Conservation (phyloP, 2,329 filamentous ascomycete genomes). For the Xylariales sp. region DNA sequence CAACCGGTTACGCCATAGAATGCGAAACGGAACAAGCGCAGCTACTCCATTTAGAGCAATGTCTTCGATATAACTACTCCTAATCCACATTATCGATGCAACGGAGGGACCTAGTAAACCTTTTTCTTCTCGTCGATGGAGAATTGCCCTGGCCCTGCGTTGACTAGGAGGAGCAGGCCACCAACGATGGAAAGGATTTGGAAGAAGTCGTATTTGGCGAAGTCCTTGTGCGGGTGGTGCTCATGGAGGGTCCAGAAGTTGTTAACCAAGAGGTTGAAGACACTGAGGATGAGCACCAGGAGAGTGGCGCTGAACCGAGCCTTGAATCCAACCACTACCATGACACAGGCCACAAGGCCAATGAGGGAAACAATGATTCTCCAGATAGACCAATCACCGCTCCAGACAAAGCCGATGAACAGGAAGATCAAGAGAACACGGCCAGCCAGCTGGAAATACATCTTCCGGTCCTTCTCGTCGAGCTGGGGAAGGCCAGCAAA, state of each 20-base stretch:
- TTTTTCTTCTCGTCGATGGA: conserved; percentile 99
- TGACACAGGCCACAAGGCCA: conserved; percentile 87
- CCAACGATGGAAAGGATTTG: conserved; percentile 98
- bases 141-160: conserved; percentile 96
- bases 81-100: too few species aligned
- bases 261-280: conserved; percentile 97
- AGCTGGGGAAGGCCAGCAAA: conserved; percentile 90
- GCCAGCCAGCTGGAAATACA: conserved; percentile 99
- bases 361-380: conserved; percentile 78
- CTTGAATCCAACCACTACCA: conserved; percentile 99
- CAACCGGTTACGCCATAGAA: too few species aligned
- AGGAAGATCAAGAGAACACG: conserved; percentile 95
- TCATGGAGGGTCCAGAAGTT: conserved; percentile 99
- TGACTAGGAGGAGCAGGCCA: conserved; percentile 91
- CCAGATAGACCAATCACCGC: conserved; percentile 87
- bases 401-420: conserved; percentile 94
- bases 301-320: conserved; percentile 98
- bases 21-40: too few species aligned
- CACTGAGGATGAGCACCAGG: conserved; percentile 87
- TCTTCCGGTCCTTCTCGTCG: conserved; percentile 99
- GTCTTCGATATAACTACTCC: too few species aligned
- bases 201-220: conserved; percentile 99
- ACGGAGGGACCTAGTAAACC: conserved; percentile 96
- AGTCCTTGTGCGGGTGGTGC: conserved; percentile 98
- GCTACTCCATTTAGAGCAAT: too few species aligned